Conservation (phyloP, 495 filamentous ascomycete genomes). For the Eremomyces bilateralis region DNA sequence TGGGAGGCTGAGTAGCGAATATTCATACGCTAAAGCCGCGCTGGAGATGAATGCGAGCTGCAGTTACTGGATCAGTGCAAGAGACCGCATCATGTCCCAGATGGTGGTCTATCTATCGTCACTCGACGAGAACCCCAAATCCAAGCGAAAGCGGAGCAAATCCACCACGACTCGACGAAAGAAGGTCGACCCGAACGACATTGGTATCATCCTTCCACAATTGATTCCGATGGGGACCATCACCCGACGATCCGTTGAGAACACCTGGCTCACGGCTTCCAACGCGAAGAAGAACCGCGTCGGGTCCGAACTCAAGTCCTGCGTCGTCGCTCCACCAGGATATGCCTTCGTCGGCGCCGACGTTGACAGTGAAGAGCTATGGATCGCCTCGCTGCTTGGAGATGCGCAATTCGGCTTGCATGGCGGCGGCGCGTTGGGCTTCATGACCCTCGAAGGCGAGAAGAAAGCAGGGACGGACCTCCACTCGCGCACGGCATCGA, state of each 20-base stretch:
- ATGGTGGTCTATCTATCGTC: constrained; percentile 60
- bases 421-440: constrained; percentile 88
- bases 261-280: constrained; percentile 93
- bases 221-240: constrained; percentile 98
- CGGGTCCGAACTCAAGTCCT: constrained; percentile 90
- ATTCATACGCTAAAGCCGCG: constrained; percentile 73
- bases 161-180: constrained; percentile 2
- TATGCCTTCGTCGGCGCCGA: constrained; percentile 92
- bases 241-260: constrained; percentile 89
- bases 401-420: constrained; percentile 87
- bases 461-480: constrained; percentile 86
- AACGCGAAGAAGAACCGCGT: constrained; percentile 93
- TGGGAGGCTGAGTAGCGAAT: constrained; percentile 68
- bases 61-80: constrained; percentile 94
- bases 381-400: constrained; percentile 91
- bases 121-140: constrained; percentile 1
- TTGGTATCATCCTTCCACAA: constrained; percentile 94
- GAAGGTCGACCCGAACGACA: constrained; percentile 7
- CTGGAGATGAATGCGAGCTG: constrained; percentile 96
- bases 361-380: constrained; percentile 96
- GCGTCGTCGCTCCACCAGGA: constrained; percentile 79
- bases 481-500: constrained; percentile 81
- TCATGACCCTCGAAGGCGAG: constrained; percentile 96
- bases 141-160: not conserved
- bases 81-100: constrained; percentile 78